Evolutionary conservation across 169 alveolate species (phyloP).

Genomic region (Plasmodium falciparum): DNA sequence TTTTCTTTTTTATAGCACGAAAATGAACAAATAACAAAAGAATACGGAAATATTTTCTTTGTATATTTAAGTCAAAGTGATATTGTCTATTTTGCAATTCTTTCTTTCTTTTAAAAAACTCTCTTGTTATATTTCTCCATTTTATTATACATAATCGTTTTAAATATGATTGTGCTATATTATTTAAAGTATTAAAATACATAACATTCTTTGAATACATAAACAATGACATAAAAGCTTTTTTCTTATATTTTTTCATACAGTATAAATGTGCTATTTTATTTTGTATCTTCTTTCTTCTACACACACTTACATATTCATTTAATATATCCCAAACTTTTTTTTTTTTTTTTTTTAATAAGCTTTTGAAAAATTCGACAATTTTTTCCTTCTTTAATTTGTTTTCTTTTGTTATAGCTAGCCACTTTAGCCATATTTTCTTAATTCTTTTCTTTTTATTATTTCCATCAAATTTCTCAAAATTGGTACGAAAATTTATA

Average conservation of each 20-base stretch:
- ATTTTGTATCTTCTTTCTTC: constrained; percentile 33
- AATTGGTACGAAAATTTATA: constrained; percentile 23
- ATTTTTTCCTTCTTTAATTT: constrained; percentile 39
- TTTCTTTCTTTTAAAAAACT: constrained; percentile 19
- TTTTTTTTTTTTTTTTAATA: constrained; percentile 51
- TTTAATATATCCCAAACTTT: neutral
- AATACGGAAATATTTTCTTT: constrained; percentile 10
- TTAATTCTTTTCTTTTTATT: constrained; percentile 34
- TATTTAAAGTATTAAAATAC: constrained; percentile 23
- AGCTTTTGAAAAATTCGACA: constrained; percentile 18
- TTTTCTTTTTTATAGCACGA: constrained; percentile 9
- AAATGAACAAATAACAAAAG: constrained; percentile 10
- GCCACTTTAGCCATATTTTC: constrained; percentile 25
- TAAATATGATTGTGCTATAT: constrained; percentile 17
- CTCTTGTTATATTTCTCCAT: constrained; percentile 34
- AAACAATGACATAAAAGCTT: constrained; percentile 28
- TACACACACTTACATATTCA: constrained; percentile 9
- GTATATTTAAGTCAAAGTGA: constrained; percentile 12
- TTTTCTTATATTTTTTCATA: constrained; percentile 34
- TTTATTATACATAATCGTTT: constrained; percentile 38
- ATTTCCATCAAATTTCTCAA: constrained; percentile 11
- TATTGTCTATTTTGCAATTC: neutral
- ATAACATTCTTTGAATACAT: constrained; percentile 36
- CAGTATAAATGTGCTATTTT: constrained; percentile 24
- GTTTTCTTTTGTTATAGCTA: constrained; percentile 5